A percentile compares a stretch with the other conserved stretches of the same genome.
phyloP scores from a whole-genome alignment of 2,329 filamentous ascomycete species.

The Colletotrichum sp. region DNA sequence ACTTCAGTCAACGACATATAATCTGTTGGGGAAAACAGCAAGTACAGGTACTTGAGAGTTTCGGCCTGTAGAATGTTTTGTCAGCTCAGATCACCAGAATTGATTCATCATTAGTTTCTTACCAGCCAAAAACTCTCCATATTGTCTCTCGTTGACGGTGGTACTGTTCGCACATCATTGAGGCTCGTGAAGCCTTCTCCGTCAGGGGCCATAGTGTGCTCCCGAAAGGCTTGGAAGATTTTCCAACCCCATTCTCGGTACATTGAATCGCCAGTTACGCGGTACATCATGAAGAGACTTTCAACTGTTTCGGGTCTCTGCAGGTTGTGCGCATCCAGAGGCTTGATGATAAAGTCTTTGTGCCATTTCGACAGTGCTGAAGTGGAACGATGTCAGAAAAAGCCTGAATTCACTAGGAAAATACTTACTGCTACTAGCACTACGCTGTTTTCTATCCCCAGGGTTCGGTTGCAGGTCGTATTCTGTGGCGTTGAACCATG shows the following conservation, averaged over 20 bases:
- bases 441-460: not conserved
- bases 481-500: constrained; percentile 79
- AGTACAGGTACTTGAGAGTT: constrained; percentile 96
- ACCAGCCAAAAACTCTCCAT: constrained; percentile 80
- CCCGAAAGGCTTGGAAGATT: constrained; percentile 75
- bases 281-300: constrained; percentile 79
- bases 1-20: constrained; percentile 83
- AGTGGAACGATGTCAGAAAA: not conserved
- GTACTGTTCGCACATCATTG: constrained; percentile 58
- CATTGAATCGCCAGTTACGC: constrained; percentile 73
- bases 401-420: not conserved
- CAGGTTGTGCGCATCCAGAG: constrained; percentile 70
- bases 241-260: constrained; percentile 80
- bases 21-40: constrained; percentile 78
- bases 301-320: constrained; percentile 80
- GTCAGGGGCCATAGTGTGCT: constrained; percentile 65
- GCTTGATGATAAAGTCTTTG: constrained; percentile 80
- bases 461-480: constrained; percentile 55
- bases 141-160: constrained; percentile 64
- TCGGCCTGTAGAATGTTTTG: constrained; percentile 62
- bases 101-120: not conserved
- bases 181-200: constrained; percentile 64
- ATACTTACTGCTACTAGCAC: not conserved
- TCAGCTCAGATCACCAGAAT: not conserved
- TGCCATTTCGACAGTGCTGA: constrained; percentile 60